Evolutionary conservation across 345 rosid species (phyloP), one percentile per base, ranked within the genome.

Genomic region (Pistacia vera): DNA sequence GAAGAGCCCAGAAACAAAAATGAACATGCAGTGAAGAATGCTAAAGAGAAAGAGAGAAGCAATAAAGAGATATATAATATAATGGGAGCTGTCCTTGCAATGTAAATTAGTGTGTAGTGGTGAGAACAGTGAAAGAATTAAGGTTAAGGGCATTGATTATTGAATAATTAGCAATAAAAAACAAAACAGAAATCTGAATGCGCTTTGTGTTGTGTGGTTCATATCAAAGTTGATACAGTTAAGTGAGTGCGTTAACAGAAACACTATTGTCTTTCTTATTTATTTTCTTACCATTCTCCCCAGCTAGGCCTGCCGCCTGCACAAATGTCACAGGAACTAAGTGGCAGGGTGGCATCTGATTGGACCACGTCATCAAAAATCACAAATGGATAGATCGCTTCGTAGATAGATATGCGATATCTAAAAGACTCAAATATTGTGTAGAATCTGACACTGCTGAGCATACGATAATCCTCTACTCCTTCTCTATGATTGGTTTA

Each of bases 331-430:
- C 0, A 36, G n/a, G 46, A 33, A 52, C 4, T 38, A 44, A 8
- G 5, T 14, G 17, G 77, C 2, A 10, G 54, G 60, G 65, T 52
- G 13, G 8, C 36, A 41, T 76, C 41, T 55, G 57, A 86, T 88
- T 88, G 90, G 90, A 58, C 91, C 91, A 86, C 88, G 87, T 86
- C 78, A 17, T 59, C 59, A 36, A 81, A 68, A 86, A 84, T 84
- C 85, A 17, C n/a, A n/a, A 55, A 51, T 8, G 86, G 85, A 86
- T 87, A 87, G 86, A 82, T 78, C 25, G 75, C 60, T 52, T 41
- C 46, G 8, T 1, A 36, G 76, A 60, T 81, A 68, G 38, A 33
- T 11, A 4, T 13, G 51, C 4, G 11, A 58, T 59, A 41, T 41
- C 46, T 41, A 8, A 41, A 41, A 41, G 8, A 41, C 46, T 41